Conservation (phyloP, 495 filamentous ascomycete species). For the Evansstolkia leycettana region DNA sequence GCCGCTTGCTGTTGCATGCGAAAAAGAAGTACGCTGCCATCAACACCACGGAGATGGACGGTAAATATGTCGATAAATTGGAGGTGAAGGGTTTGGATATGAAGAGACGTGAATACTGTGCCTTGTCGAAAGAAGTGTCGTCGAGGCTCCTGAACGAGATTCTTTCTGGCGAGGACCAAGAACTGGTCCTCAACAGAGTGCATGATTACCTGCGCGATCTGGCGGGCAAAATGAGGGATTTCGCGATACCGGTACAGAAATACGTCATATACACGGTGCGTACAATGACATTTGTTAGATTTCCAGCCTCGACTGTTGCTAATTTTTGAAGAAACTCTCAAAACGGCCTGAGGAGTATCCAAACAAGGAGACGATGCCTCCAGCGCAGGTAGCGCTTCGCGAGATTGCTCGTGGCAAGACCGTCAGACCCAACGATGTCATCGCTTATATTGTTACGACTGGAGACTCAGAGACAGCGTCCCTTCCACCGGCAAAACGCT, state of each 20-base stretch:
- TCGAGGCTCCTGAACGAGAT: conserved; percentile 74
- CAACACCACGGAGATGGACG: conserved; percentile 79
- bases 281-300: not conserved
- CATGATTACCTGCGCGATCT: conserved; percentile 86
- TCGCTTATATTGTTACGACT: conserved; percentile 86
- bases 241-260: conserved; percentile 59
- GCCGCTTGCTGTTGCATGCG: conserved; percentile 81
- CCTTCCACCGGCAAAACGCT: conserved; percentile 71
- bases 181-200: conserved; percentile 75
- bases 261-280: conserved; percentile 87
- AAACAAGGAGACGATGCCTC: conserved; percentile 89
- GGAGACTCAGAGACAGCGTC: conserved; percentile 51
- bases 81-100: conserved; percentile 98
- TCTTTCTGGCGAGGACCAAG: conserved; percentile 84
- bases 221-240: conserved; percentile 69
- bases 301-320: conserved; percentile 2
- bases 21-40: conserved; percentile 99
- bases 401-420: conserved; percentile 78
- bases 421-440: conserved; percentile 86
- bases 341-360: conserved; percentile 90
- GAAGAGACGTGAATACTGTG: conserved; percentile 92
- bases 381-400: conserved; percentile 85
- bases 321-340: conserved; percentile 57
- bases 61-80: conserved; percentile 85
- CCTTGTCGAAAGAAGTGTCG: conserved; percentile 85